Percentiles rank a stretch among this genome's conserved stretches.
phyloP scores from a whole-genome alignment of 2,329 filamentous ascomycete species.

The Penicillium corylophilum region DNA sequence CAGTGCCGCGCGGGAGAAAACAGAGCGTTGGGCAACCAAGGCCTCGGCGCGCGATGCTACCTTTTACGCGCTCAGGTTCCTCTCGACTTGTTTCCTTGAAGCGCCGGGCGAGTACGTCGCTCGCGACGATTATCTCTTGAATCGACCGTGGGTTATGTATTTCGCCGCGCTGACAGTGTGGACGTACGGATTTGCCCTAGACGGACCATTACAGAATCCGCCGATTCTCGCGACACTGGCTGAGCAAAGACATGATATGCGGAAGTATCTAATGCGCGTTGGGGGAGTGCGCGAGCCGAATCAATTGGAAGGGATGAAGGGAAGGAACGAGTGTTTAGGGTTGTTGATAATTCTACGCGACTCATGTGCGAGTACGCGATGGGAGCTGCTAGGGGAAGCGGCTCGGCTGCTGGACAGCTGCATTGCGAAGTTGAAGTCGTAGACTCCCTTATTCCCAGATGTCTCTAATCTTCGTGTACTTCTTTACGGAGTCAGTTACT shows the following conservation, averaged over 20 bases:
- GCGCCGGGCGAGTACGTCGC: constrained; percentile 64
- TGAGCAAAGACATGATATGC: constrained; percentile 75
- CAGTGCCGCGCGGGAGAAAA: constrained; percentile 72
- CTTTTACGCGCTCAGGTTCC: constrained; percentile 86
- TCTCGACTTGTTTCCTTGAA: constrained; percentile 72
- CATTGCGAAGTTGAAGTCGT: constrained; percentile 58
- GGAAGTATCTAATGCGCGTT: constrained; percentile 70
- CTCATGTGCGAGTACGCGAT: constrained; percentile 77
- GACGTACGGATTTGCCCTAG: constrained; percentile 89
- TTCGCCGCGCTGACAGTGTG: constrained; percentile 90
- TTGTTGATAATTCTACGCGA: constrained; percentile 78
- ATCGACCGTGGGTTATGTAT: constrained; percentile 93
- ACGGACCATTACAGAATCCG: constrained; percentile 65
- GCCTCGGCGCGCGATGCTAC: constrained; percentile 86
- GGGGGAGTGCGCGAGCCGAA: constrained; percentile 72
- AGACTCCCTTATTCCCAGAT: too few relatives aligned
- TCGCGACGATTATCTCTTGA: constrained; percentile 83
- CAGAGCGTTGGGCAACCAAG: constrained; percentile 82
- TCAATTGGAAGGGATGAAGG: constrained; percentile 69
- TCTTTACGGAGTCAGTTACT: too few relatives aligned
- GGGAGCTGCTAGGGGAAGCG: constrained; percentile 90
- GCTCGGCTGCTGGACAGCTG: constrained; percentile 78
- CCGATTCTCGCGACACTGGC: constrained; percentile 58
- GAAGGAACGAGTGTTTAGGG: constrained; percentile 79
- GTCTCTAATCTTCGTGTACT: too few relatives aligned